A percentile compares a stretch with the other conserved stretches of the same genome.
These are phyloP conservation scores for Chionographis japonica DNA, from an alignment of 106 monocot genomes.

Conservation along the genomic window DNA sequence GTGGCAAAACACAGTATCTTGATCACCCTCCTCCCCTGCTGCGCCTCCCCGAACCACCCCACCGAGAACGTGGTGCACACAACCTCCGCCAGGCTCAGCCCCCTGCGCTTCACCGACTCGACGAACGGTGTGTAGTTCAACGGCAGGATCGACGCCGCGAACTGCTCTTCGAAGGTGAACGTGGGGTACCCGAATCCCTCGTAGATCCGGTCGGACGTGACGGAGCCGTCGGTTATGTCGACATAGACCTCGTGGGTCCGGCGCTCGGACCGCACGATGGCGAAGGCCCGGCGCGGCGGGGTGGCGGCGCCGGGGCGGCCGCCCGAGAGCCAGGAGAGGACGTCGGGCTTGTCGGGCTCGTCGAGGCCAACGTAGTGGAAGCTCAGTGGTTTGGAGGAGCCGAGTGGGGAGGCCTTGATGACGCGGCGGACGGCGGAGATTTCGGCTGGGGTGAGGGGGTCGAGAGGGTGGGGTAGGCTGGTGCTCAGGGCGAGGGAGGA, in stretches of 20 bases:
- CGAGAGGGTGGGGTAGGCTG: slow-evolving; percentile 30
- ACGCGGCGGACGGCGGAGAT: slow-evolving; percentile 22
- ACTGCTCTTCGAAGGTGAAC: slow-evolving; percentile 49
- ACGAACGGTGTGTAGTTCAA: slow-evolving; percentile 53
- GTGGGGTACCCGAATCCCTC: slow-evolving; percentile 42
- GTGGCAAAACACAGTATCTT: slow-evolving; percentile 51
- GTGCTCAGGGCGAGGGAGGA: too few species aligned
- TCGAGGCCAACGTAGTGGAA: slow-evolving; percentile 86
- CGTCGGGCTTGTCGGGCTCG: slow-evolving; percentile 51
- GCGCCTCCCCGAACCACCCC: slow-evolving; percentile 63
- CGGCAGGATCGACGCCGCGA: slow-evolving; percentile 25
- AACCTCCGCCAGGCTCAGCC: slow-evolving; percentile 31
- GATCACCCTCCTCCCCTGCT: slow-evolving; percentile 22
- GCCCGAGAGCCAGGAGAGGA: slow-evolving; percentile 28
- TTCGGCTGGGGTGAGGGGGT: slow-evolving; percentile 47
- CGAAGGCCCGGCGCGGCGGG: slow-evolving; percentile 42
- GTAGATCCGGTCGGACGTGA: slow-evolving; percentile 27
- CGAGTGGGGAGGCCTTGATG: slow-evolving; percentile 22
- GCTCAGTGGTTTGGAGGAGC: slow-evolving; percentile 12
- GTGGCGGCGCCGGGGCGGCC: not conserved
- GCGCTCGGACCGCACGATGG: slow-evolving; percentile 30
- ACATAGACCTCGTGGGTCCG: slow-evolving; percentile 41
- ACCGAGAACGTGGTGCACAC: slow-evolving; percentile 40
- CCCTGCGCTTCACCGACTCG: slow-evolving; percentile 41
- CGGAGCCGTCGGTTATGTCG: slow-evolving; percentile 23